Evolutionary conservation across 305 asterid genomes (phyloP), one percentile per base, ranked within the genome.

Genomic region (Solanum hybrid): DNA sequence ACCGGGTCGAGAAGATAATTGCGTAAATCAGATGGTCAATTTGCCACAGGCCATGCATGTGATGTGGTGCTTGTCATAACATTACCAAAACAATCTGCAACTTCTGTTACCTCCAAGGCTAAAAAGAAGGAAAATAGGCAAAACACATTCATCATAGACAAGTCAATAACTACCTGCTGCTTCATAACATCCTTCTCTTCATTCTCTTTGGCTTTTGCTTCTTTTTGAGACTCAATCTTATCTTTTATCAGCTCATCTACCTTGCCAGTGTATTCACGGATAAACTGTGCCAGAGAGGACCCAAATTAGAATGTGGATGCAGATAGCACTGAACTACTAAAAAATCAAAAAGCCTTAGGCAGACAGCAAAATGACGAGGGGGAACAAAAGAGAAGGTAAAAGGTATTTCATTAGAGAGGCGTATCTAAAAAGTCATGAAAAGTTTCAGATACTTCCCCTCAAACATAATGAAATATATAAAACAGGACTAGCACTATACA

Each of bases 251-350:
- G 93, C 78, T 97, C 99, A 90, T 98, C 99, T 81, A 98, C 99
- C 93, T 98, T 98, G 87, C 99, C 97, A 6, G 95, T 94, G 95
- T 96, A 96, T 90, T 98, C 99, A 56, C 99, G 98, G 93, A 96
- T 96, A 89, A 96, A 97, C 99, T 97, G 96, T 5, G 64, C 89
- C 85, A 88, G 72, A 60, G 13, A 78, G 73, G 73, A 34, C 56
- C 51, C 86, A 32, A 42, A 60, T 85, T 85, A 85, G 71, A 85
- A 85, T 31, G 75, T 32, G 87, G 42, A 51, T 31, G 87, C 42
- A 85, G 29, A 56, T 51, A 82, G 66, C 87, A 42, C 16, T 31
- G 36, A 26, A 20, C 75, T 81, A 81, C 69, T 17, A 36, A 24
- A 46, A 29, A 51, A 17, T 84, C 10, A 29, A 29, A 51, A 84